A percentile compares a stretch with the other conserved stretches of the same genome.
phyloP scores from a whole-genome alignment of 192 early-diverging fungal genomes.

The Backusella luteola region DNA sequence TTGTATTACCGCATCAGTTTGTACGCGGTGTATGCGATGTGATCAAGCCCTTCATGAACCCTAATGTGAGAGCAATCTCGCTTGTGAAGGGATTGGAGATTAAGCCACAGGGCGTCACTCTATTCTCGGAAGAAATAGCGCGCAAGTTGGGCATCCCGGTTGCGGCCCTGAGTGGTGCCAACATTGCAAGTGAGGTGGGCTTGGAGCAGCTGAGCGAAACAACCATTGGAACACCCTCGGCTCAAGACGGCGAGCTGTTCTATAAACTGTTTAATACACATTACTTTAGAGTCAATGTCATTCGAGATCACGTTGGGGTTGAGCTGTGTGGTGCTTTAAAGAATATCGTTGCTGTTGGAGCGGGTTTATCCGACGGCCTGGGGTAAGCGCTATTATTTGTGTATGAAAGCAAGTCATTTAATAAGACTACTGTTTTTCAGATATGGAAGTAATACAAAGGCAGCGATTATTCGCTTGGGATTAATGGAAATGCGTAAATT shows the following conservation, averaged over 20 bases:
- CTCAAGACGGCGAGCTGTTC: conserved; percentile 75
- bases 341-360: conserved; percentile 93
- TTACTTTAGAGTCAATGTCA: conserved; percentile 83
- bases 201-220: conserved; percentile 92
- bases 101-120: conserved; percentile 64
- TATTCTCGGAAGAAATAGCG: conserved; percentile 68
- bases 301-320: conserved; percentile 86
- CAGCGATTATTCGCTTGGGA: conserved; percentile 93
- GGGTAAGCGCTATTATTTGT: conserved; percentile 42
- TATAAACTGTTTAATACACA: conserved; percentile 80
- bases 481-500: conserved; percentile 95
- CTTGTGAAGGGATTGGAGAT: conserved; percentile 93
- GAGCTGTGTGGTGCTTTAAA: conserved; percentile 97
- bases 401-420: neutral
- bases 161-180: conserved; percentile 89
- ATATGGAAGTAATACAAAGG: conserved; percentile 92
- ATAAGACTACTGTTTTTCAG: neutral
- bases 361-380: conserved; percentile 90
- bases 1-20: conserved; percentile 95
- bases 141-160: conserved; percentile 60
- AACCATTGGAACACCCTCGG: conserved; percentile 78
- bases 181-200: conserved; percentile 95
- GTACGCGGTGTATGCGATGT: conserved; percentile 77
- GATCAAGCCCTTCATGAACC: conserved; percentile 64
- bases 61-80: conserved; percentile 81